phyloP scores from a whole-genome alignment of 2,329 filamentous ascomycete genomes.

The Didymella glomerata region DNA sequence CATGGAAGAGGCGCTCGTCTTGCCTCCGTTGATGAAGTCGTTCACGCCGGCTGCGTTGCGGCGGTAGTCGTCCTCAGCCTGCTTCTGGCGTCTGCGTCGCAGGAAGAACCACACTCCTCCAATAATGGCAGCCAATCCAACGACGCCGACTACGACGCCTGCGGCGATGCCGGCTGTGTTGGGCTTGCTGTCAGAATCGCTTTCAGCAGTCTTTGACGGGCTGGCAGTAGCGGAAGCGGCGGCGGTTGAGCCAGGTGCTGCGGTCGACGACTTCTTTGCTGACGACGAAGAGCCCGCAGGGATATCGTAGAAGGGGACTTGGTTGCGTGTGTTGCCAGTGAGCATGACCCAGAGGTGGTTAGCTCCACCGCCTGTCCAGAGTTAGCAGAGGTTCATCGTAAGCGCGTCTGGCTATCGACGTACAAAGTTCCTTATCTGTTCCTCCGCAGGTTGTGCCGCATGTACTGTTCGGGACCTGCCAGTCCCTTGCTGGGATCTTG shows the following conservation, averaged over 20 bases:
- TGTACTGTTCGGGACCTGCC: constrained; percentile 63
- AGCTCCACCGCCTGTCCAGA: constrained; percentile 64
- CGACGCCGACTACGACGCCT: constrained; percentile 84
- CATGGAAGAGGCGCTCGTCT: constrained; percentile 73
- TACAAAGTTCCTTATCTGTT: constrained; percentile 70
- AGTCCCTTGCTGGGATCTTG: constrained; percentile 66
- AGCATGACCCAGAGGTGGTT: constrained; percentile 61
- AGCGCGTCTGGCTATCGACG: constrained; percentile 40
- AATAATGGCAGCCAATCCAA: constrained; percentile 70
- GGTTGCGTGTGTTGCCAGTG: constrained; percentile 57
- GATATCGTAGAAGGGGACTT: constrained; percentile 48
- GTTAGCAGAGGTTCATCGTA: constrained; percentile 29
- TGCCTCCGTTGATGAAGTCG: constrained; percentile 70
- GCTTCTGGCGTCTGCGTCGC: constrained; percentile 76
- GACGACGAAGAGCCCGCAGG: constrained; percentile 32
- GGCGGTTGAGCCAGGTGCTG: constrained; percentile 25
- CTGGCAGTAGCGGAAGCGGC: constrained; percentile 36
- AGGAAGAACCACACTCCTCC: constrained; percentile 78
- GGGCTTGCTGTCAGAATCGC: constrained; percentile 48
- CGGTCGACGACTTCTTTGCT: constrained; percentile 26
- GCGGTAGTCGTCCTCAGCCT: constrained; percentile 84
- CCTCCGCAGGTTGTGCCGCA: constrained; percentile 74
- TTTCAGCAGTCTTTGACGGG: constrained; percentile 53
- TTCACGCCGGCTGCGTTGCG: constrained; percentile 81
- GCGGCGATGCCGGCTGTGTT: constrained; percentile 86